A percentile compares a stretch with the other conserved stretches of the same genome.
Evolutionary conservation across 306 rosid species (phyloP).

Genomic region (Erythrophleum fordii): DNA sequence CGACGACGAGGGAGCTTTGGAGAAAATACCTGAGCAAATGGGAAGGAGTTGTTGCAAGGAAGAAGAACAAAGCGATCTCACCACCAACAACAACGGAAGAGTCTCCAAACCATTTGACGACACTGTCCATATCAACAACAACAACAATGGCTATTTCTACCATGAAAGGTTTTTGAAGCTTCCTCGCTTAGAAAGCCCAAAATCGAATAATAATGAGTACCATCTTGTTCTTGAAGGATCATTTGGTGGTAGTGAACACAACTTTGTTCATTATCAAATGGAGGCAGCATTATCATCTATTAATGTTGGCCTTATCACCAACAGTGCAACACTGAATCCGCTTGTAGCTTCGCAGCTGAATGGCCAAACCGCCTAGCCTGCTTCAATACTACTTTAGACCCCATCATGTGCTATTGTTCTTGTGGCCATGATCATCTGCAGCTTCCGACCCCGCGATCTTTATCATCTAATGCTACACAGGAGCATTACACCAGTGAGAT

Average conservation of each 20-base stretch:
- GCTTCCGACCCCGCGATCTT: constrained; percentile 58
- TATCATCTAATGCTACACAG: constrained; percentile 38
- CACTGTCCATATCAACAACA: constrained; percentile 1
- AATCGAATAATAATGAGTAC: constrained; percentile 49
- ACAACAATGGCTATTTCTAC: constrained; percentile 30
- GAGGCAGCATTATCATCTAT: not conserved
- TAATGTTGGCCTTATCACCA: constrained; percentile 46
- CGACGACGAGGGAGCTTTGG: constrained; percentile 64
- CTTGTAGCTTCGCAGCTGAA: constrained; percentile 85
- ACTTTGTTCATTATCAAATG: not conserved
- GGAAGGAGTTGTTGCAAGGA: constrained; percentile 65
- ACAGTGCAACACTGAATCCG: constrained; percentile 81
- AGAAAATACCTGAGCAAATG: constrained; percentile 75
- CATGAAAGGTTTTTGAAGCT: constrained; percentile 69
- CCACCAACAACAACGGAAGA: constrained; percentile 16
- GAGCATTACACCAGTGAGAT: constrained; percentile 49
- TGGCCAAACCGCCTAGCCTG: constrained; percentile 49
- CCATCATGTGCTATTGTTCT: constrained; percentile 42
- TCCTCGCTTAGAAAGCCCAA: constrained; percentile 77
- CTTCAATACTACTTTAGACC: constrained; percentile 47
- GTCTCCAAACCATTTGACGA: constrained; percentile 33
- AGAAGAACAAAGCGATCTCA: constrained; percentile 48
- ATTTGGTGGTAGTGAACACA: not conserved
- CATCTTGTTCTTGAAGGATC: constrained; percentile 44
- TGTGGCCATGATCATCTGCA: constrained; percentile 53